A percentile compares a stretch with the other conserved stretches of the same genome.
Conservation (phyloP, 768 basidiomycete species). For the Suillus tomentosus region DNA sequence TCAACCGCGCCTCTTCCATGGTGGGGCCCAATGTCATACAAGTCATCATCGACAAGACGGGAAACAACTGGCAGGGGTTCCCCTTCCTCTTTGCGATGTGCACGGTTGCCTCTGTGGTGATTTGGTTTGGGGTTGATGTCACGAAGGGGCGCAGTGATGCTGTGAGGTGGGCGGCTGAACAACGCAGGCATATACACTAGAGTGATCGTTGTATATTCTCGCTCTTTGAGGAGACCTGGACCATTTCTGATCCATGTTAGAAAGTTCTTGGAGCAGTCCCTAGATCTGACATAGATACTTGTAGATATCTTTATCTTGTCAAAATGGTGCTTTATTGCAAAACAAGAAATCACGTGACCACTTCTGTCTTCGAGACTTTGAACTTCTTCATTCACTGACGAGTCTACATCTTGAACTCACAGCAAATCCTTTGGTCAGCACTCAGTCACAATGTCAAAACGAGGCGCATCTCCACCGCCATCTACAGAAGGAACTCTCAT, state of each 20-base stretch:
- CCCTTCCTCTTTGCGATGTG: slow-evolving; percentile 82
- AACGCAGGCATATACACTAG: slow-evolving; percentile 15
- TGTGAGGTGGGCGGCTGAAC: slow-evolving; percentile 50
- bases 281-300: neutral
- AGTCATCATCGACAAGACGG: slow-evolving; percentile 72
- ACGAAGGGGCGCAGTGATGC: slow-evolving; percentile 64
- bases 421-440: neutral
- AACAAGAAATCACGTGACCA: neutral
- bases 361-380: neutral
- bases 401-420: neutral
- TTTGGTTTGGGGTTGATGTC: slow-evolving; percentile 76
- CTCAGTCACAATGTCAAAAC: slow-evolving; percentile 64
- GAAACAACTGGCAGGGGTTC: slow-evolving; percentile 82
- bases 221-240: neutral
- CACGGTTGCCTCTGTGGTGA: slow-evolving; percentile 62
- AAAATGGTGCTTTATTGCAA: neutral
- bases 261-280: neutral
- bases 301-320: no score
- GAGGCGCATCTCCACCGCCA: slow-evolving; percentile 58
- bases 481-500: slow-evolving; percentile 51
- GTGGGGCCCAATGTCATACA: slow-evolving; percentile 86
- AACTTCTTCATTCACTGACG: neutral
- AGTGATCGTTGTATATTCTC: neutral
- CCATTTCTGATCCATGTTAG: neutral
- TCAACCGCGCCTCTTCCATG: slow-evolving; percentile 63